These are phyloP conservation scores for Primulina huaijiensis DNA, from an alignment of 257 asterid genomes.

Conservation along the genomic window DNA sequence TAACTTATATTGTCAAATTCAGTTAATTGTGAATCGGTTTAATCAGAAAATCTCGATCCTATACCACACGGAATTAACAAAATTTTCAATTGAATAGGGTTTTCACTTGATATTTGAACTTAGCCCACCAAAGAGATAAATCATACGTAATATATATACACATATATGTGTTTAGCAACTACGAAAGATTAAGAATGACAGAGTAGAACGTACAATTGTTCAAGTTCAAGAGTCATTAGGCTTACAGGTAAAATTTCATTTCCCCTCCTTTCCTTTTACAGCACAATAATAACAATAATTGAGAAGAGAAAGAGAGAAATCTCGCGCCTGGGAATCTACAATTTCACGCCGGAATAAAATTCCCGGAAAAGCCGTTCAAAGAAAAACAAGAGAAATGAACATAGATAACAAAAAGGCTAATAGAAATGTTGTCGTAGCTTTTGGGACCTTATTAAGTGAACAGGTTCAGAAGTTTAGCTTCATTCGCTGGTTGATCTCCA, in stretches of 20 bases:
- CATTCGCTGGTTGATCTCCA: conserved; percentile 38
- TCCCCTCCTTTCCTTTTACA: conserved; percentile 38
- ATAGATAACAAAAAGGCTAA: conserved; percentile 18
- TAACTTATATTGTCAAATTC: no score
- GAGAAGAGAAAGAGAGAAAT: conserved; percentile 47
- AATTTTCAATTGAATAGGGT: background rate
- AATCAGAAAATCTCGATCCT: no score
- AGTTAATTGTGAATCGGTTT: background rate
- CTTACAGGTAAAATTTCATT: conserved; percentile 68
- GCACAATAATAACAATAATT: conserved; percentile 1
- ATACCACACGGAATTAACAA: no score
- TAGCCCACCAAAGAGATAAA: background rate
- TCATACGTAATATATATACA: background rate
- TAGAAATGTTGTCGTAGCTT: background rate
- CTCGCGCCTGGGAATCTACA: conserved; percentile 61
- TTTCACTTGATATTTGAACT: background rate
- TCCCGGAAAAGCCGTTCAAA: conserved; percentile 28
- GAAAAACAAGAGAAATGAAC: background rate
- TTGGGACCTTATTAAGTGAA: conserved; percentile 35
- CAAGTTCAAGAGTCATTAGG: conserved; percentile 32
- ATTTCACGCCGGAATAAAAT: conserved; percentile 44
- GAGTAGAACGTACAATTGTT: conserved; percentile 10
- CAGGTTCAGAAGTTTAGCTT: conserved; percentile 55
- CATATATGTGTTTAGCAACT: no score
- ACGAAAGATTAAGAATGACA: no score